phyloP scores from a whole-genome alignment of 352 stramenopile species.

The Globisporangium cederbergense region DNA sequence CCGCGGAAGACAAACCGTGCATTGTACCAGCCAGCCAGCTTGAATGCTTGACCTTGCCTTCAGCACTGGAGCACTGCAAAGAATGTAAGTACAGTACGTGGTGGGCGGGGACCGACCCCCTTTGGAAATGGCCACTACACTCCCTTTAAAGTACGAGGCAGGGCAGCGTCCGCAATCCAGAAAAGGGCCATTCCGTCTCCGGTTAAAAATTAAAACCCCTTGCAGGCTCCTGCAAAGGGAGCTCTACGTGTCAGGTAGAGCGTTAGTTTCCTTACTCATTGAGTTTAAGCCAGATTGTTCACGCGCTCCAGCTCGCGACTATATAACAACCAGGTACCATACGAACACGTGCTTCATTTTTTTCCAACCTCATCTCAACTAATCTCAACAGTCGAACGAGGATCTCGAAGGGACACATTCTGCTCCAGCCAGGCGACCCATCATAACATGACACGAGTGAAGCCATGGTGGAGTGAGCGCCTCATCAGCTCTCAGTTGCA shows the following conservation, averaged over 20 bases:
- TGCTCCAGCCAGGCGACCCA: not conserved
- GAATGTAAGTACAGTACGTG: not conserved
- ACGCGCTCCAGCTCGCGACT: accelerated
- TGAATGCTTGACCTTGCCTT: no score
- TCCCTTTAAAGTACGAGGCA: conserved; percentile 39
- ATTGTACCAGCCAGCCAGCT: no score
- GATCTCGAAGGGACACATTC: not conserved
- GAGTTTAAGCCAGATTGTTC: conserved; percentile 77
- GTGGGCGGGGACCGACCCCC: conserved; percentile 47
- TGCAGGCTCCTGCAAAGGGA: conserved; percentile 35
- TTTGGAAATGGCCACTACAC: conserved; percentile 24
- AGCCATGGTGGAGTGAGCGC: not conserved
- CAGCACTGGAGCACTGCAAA: no score
- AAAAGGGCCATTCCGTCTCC: conserved; percentile 73
- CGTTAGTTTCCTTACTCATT: conserved; percentile 92
- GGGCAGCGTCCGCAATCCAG: conserved; percentile 12
- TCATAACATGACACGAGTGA: not conserved
- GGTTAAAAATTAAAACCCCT: conserved; percentile 66
- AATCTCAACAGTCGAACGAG: not conserved
- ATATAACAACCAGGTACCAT: not conserved
- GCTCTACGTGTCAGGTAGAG: conserved; percentile 86
- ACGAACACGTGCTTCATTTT: not conserved
- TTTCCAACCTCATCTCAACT: not conserved
- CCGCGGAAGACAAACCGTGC: no score
- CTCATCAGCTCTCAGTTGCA: not conserved